Evolutionary conservation across 441 rosid species (phyloP), one percentile per base, ranked within the genome.

Genomic region (Manihot esculenta): DNA sequence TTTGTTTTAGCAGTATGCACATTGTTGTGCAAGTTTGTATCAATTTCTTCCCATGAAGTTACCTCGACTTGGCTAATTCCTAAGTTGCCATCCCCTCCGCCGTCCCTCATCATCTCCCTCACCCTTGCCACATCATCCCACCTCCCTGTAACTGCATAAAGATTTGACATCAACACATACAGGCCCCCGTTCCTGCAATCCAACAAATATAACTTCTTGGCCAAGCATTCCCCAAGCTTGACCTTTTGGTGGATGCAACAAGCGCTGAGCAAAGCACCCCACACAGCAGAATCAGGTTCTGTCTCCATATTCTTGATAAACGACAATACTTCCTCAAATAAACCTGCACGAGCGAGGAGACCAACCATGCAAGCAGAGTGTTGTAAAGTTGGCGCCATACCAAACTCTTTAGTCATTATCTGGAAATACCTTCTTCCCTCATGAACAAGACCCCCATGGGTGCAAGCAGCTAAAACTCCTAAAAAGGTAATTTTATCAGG

Each of bases 111-210:
- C 84, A 90, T 84, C 76, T 77, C 75, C 83, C 98, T 86, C 76
- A 89, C 85, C 78, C 86, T 80, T 24, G 77, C 84, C 33, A 84
- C 93, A 48, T 88, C 91, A 18, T 85, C 89, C 97, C 93, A 92
- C 83, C 85, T 87, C 71, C 68, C 87, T 68, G 77, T 72, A 53
- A 82, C 76, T 53, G 98, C 97, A 77, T 89, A 93, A 21, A 93
- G 84, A 82, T 93, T 93, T 15, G 98, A 93, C 97, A 90, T 90
- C 79, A 88, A 70, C n/a, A 93, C 88, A 53, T 90, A 93, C 42
- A 93, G 76, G 14, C 98, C 98, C 30, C 98, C 91, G 61, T 88
- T 86, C 69, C 69, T 78, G 64, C 75, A 67, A 76, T 90, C 93
- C 86, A 86, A 58, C 64, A 89, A 77, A 72, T 84, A 85, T 49